A percentile compares a stretch with the other conserved stretches of the same genome.
These are phyloP conservation scores for Croton laevigatus DNA, from an alignment of 441 rosid genomes.

Conservation along the genomic window DNA sequence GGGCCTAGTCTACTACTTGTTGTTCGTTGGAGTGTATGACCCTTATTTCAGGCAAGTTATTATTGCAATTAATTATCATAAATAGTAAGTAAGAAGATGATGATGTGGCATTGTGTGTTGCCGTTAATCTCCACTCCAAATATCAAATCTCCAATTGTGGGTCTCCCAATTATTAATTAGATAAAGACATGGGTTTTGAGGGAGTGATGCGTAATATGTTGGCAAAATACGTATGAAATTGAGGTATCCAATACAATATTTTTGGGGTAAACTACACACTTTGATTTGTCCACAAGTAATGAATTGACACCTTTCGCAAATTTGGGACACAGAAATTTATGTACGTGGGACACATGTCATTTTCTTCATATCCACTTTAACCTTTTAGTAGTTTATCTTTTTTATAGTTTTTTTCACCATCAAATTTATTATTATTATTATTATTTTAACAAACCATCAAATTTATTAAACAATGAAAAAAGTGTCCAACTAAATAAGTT, in stretches of 20 bases:
- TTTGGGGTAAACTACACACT: background rate
- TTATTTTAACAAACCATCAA: too few relatives aligned
- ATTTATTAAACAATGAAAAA: too few relatives aligned
- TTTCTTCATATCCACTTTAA: conserved; percentile 2
- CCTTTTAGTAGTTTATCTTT: background rate
- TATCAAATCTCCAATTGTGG: background rate
- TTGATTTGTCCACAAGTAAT: background rate
- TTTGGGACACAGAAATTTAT: background rate
- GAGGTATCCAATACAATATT: too few relatives aligned
- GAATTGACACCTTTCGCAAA: background rate
- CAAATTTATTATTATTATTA: too few relatives aligned
- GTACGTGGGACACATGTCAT: conserved; percentile 1
- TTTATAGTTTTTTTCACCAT: background rate
- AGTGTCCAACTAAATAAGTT: background rate
- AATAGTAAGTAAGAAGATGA: background rate
- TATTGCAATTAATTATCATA: background rate
- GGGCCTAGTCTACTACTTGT: too few relatives aligned
- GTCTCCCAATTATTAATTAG: background rate
- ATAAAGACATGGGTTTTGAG: background rate
- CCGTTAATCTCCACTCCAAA: background rate
- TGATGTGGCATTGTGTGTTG: background rate
- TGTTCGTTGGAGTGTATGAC: too few relatives aligned
- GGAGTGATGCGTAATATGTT: background rate
- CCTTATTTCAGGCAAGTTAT: background rate
- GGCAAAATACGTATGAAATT: conserved; percentile 2